A percentile compares a stretch with the other conserved stretches of the same genome.
Conservation (phyloP, 805 yeast species). For the Metschnikowia continentalis region DNA sequence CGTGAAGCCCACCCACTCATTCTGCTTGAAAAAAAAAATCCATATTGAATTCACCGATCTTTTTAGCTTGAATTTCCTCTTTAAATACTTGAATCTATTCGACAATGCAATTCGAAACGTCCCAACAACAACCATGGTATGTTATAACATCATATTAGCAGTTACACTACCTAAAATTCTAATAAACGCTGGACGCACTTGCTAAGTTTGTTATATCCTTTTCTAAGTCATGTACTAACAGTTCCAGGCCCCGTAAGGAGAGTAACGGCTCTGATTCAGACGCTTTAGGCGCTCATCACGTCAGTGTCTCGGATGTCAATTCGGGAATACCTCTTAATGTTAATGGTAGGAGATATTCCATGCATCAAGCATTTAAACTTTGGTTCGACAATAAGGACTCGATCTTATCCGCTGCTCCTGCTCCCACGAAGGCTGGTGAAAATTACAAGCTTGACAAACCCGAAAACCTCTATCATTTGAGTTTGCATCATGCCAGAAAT, state of each 20-base stretch:
- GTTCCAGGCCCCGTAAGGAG: conserved; percentile 16
- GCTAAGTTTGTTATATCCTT: background rate
- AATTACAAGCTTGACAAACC: conserved; percentile 30
- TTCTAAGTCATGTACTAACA: conserved; percentile 6
- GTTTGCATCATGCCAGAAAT: conserved; percentile 19
- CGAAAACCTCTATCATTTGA: conserved; percentile 35
- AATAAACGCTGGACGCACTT: background rate
- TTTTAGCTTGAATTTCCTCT: background rate
- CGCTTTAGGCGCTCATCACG: background rate
- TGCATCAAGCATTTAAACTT: conserved; percentile 51
- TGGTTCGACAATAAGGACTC: conserved; percentile 39
- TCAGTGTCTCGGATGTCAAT: conserved; percentile 2
- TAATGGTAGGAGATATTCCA: conserved; percentile 42
- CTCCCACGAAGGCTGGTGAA: conserved; percentile 19
- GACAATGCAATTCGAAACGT: conserved; percentile 11
- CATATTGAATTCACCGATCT: conserved; percentile 1
- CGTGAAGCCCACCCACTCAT: background rate
- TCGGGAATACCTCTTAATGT: conserved; percentile 33
- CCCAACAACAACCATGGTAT: conserved; percentile 15
- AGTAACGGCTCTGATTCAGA: conserved; percentile 7
- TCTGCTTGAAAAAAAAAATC: background rate
- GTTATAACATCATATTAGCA: conserved; percentile 1
- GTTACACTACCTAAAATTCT: background rate
- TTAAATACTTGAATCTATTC: background rate
- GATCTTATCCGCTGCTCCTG: conserved; percentile 16